A percentile compares a stretch with the other conserved stretches of the same genome.
Evolutionary conservation across 2,329 filamentous ascomycete genomes (phyloP).

Genomic region (Penicillium sp.): DNA sequence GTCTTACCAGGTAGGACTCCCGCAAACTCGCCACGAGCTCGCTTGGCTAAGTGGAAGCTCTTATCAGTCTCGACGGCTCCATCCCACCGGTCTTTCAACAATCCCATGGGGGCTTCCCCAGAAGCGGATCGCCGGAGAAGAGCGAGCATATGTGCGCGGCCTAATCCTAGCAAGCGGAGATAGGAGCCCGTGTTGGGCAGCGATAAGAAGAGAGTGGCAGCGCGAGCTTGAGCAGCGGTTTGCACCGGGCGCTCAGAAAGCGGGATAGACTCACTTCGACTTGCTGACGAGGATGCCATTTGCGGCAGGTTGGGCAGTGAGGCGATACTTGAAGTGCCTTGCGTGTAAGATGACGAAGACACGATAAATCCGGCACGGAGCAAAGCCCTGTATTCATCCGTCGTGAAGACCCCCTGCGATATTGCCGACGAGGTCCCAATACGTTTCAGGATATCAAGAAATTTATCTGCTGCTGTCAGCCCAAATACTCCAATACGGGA

Average conservation of each 20-base stretch:
- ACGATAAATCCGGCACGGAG: constrained; percentile 55
- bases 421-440: constrained; percentile 49
- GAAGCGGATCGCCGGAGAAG: constrained; percentile 52
- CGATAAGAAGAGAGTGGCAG: constrained; percentile 49
- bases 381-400: constrained; percentile 48
- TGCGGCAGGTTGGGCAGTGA: constrained; percentile 35
- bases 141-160: constrained; percentile 53
- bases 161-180: constrained; percentile 54
- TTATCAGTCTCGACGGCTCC: constrained; percentile 53
- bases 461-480: constrained; percentile 43
- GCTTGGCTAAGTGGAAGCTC: constrained; percentile 49
- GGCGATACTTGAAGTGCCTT: constrained; percentile 43
- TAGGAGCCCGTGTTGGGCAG: constrained; percentile 59
- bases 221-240: constrained; percentile 23
- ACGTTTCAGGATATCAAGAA: constrained; percentile 46
- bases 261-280: constrained; percentile 23
- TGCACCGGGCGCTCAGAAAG: constrained; percentile 16
- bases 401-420: constrained; percentile 44
- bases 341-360: constrained; percentile 42
- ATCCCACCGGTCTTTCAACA: constrained; percentile 60
- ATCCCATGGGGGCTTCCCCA: constrained; percentile 52
- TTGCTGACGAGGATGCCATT: constrained; percentile 24
- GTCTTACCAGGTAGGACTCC: constrained; percentile 57
- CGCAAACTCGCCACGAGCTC: constrained; percentile 53
- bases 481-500: not conserved